Percentiles rank a stretch among this genome's conserved stretches.
These are phyloP conservation scores for Venturia asperata DNA, from an alignment of 2,329 filamentous ascomycete species.

Conservation along the genomic window DNA sequence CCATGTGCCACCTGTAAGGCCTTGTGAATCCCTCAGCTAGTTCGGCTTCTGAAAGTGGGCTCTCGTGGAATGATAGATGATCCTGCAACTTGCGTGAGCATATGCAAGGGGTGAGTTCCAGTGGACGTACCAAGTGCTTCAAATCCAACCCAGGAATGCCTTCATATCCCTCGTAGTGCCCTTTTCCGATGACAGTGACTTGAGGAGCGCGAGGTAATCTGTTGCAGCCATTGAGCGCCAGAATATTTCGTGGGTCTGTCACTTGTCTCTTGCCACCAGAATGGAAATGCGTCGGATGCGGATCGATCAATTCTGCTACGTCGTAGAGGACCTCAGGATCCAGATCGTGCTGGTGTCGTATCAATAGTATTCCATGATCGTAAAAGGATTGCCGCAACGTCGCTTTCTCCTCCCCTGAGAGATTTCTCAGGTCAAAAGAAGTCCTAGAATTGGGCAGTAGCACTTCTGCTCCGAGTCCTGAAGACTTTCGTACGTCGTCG, in stretches of 20 bases:
- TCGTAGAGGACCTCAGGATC: conserved; percentile 21
- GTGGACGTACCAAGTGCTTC: conserved; percentile 21
- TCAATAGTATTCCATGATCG: conserved; percentile 23
- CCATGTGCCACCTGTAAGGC: conserved; percentile 29
- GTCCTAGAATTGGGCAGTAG: conserved; percentile 18
- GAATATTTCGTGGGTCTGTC: conserved; percentile 21
- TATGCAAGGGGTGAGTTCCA: background rate
- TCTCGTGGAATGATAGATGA: conserved; percentile 29
- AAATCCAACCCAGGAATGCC: conserved; percentile 22
- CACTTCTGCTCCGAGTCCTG: conserved; percentile 22
- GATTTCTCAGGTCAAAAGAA: conserved; percentile 19
- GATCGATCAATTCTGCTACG: conserved; percentile 23
- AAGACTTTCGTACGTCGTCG: conserved; percentile 18
- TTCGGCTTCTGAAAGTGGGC: conserved; percentile 22
- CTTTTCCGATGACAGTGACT: conserved; percentile 24
- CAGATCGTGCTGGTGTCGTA: conserved; percentile 22
- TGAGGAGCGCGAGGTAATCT: conserved; percentile 23
- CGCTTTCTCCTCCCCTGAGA: conserved; percentile 21
- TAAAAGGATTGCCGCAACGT: conserved; percentile 22
- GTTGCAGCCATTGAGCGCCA: conserved; percentile 18
- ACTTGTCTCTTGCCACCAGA: conserved; percentile 24
- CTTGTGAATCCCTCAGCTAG: conserved; percentile 24
- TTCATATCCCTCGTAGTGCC: conserved; percentile 22
- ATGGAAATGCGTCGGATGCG: conserved; percentile 22
- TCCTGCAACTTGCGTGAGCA: conserved; percentile 12